Evolutionary conservation across 805 yeast species (phyloP).

Genomic region (Starmera dryadoides): DNA sequence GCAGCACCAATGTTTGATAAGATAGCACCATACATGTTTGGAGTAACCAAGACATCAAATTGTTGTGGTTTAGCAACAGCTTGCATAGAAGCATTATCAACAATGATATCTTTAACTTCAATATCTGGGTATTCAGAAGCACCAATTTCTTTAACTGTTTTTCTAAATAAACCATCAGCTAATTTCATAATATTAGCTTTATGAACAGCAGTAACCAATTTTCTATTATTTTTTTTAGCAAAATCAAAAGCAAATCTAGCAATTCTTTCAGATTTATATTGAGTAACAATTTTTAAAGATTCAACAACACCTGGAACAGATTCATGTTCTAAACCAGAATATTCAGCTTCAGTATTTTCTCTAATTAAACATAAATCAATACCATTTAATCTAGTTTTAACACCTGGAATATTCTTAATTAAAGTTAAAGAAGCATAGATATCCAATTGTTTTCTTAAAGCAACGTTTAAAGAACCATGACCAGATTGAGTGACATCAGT

Average conservation of each 20-base stretch:
- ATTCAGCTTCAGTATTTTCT: conserved; percentile 99
- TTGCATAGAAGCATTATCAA: conserved; percentile 98
- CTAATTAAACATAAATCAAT: conserved; percentile 93
- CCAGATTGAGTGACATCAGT: conserved; percentile 79
- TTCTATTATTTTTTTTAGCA: conserved; percentile 87
- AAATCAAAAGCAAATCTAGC: conserved; percentile 97
- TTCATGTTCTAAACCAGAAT: conserved; percentile 96
- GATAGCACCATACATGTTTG: conserved; percentile 96
- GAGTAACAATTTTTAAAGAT: conserved; percentile 90
- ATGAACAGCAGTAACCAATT: conserved; percentile 92
- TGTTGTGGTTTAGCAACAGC: conserved; percentile 98
- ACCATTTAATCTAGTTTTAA: conserved; percentile 78
- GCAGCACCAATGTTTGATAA: conserved; percentile 98
- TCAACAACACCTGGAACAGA: conserved; percentile 97
- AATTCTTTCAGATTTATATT: conserved; percentile 91
- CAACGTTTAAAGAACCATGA: conserved; percentile 86
- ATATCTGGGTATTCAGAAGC: conserved; percentile 81
- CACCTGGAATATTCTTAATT: conserved; percentile 92
- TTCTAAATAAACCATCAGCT: conserved; percentile 96
- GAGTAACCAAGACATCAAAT: conserved; percentile 96
- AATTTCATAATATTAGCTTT: conserved; percentile 98
- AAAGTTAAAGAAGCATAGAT: conserved; percentile 93
- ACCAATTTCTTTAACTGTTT: conserved; percentile 83
- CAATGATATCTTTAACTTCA: conserved; percentile 85
- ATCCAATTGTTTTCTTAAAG: conserved; percentile 92